Conservation (phyloP, 2,329 filamentous ascomycete genomes). For the Aureobasidium sp. region DNA sequence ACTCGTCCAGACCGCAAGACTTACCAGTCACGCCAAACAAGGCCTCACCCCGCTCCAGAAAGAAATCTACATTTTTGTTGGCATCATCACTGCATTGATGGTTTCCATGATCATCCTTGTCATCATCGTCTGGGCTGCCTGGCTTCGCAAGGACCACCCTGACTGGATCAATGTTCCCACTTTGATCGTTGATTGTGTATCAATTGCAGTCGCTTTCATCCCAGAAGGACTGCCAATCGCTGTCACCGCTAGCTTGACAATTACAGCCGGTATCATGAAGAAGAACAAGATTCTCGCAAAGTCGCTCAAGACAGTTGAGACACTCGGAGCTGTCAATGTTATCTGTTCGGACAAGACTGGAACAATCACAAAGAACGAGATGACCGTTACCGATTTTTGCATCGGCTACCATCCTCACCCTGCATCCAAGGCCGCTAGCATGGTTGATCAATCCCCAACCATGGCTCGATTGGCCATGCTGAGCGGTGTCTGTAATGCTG, state of each 20-base stretch:
- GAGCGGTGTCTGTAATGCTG: constrained; percentile 63
- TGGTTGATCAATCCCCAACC: constrained; percentile 26
- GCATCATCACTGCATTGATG: constrained; percentile 62
- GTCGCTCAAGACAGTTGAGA: constrained; percentile 70
- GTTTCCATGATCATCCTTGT: constrained; percentile 56
- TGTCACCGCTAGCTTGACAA: constrained; percentile 59
- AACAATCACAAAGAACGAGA: constrained; percentile 62
- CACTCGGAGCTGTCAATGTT: constrained; percentile 61
- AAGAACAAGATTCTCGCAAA: constrained; percentile 74
- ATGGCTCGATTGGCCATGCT: constrained; percentile 53
- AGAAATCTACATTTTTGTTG: constrained; percentile 65
- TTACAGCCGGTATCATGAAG: constrained; percentile 67
- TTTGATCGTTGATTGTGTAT: constrained; percentile 60
- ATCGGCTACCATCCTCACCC: constrained; percentile 46
- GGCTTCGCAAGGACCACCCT: constrained; percentile 58
- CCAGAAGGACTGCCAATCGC: constrained; percentile 67
- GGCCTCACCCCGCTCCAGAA: constrained; percentile 62
- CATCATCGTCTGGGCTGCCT: constrained; percentile 59
- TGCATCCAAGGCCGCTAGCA: constrained; percentile 40
- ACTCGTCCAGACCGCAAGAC: constrained; percentile 45
- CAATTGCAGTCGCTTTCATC: constrained; percentile 64
- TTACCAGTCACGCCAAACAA: constrained; percentile 61
- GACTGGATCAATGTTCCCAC: constrained; percentile 64
- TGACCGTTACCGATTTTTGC: constrained; percentile 62
- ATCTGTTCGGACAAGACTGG: constrained; percentile 74